Conservation (phyloP, 352 stramenopile genomes). For the Pythium dissimile region DNA sequence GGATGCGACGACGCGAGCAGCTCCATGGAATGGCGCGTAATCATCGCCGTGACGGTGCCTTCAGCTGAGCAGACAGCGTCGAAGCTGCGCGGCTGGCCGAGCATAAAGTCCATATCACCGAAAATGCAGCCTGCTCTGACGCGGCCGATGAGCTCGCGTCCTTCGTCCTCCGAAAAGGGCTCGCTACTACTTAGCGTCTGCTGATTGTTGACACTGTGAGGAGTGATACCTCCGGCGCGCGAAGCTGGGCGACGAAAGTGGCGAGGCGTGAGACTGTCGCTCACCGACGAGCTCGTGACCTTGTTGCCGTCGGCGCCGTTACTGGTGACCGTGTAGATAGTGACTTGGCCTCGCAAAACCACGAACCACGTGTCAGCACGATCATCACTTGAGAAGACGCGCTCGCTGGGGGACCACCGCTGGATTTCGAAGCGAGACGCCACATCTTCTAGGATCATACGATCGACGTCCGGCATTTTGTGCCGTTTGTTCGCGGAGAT, state of each 20-base stretch:
- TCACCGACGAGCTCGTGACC: conserved; percentile 9
- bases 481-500: conserved; percentile 22
- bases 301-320: conserved; percentile 3
- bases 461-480: conserved; percentile 6
- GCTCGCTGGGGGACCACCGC: conserved; percentile 28
- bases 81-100: conserved; percentile 43
- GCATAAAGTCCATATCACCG: conserved; percentile 64
- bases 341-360: conserved; percentile 46
- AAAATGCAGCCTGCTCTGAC: conserved; percentile 57
- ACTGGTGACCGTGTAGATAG: conserved; percentile 29
- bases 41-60: conserved; percentile 37
- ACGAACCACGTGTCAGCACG: conserved; percentile 43
- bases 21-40: conserved; percentile 32
- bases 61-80: conserved; percentile 37
- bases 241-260: conserved; percentile 9
- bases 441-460: conserved; percentile 30
- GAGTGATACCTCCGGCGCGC: conserved; percentile 1
- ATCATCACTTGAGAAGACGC: conserved; percentile 43
- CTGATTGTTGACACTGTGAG: not conserved
- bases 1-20: conserved; percentile 24
- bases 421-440: conserved; percentile 32
- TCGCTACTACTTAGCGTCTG: conserved; percentile 1
- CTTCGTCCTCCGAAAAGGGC: conserved; percentile 14
- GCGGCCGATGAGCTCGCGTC: conserved; percentile 42
- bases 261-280: conserved; percentile 13